Conservation (phyloP, 768 basidiomycete genomes). For the Trametes elegans region DNA sequence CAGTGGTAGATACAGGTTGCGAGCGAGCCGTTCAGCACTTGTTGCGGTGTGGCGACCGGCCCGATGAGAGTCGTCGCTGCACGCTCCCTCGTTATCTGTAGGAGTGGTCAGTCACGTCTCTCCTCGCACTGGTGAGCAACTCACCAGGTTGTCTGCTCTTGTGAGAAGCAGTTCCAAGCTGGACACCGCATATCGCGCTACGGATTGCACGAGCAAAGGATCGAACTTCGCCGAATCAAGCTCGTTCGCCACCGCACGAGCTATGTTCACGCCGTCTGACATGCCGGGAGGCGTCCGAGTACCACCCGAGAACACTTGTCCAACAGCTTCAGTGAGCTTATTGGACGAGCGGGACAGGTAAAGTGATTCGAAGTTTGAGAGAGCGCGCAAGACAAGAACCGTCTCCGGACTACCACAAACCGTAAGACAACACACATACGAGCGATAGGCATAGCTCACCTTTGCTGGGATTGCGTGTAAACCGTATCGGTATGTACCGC, state of each 20-base stretch:
- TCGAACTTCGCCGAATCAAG: slow-evolving; percentile 92
- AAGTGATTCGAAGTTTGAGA: slow-evolving; percentile 81
- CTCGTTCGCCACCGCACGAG: slow-evolving; percentile 82
- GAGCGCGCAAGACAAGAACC: slow-evolving; percentile 77
- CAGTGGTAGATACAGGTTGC: slow-evolving; percentile 79
- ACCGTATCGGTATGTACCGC: slow-evolving; percentile 94
- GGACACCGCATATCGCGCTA: slow-evolving; percentile 70
- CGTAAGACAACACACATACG: neutral
- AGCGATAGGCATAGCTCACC: slow-evolving; percentile 41
- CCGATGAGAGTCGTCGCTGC: slow-evolving; percentile 74
- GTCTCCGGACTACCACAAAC: slow-evolving; percentile 77
- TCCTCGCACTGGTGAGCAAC: slow-evolving; percentile 24
- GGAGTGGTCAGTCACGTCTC: neutral
- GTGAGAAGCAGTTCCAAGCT: slow-evolving; percentile 68
- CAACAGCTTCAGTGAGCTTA: slow-evolving; percentile 80
- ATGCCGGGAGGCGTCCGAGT: slow-evolving; percentile 66
- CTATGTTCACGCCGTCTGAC: slow-evolving; percentile 74
- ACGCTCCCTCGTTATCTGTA: slow-evolving; percentile 73
- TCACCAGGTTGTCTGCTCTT: slow-evolving; percentile 67
- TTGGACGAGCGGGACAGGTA: slow-evolving; percentile 84
- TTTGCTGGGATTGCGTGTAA: slow-evolving; percentile 82
- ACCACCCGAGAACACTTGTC: slow-evolving; percentile 73
- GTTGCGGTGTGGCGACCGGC: slow-evolving; percentile 75
- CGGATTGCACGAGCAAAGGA: slow-evolving; percentile 75
- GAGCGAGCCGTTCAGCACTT: slow-evolving; percentile 72